These are phyloP conservation scores for Exophiala sp. DNA, from an alignment of 2,329 filamentous ascomycete genomes.

Conservation along the genomic window DNA sequence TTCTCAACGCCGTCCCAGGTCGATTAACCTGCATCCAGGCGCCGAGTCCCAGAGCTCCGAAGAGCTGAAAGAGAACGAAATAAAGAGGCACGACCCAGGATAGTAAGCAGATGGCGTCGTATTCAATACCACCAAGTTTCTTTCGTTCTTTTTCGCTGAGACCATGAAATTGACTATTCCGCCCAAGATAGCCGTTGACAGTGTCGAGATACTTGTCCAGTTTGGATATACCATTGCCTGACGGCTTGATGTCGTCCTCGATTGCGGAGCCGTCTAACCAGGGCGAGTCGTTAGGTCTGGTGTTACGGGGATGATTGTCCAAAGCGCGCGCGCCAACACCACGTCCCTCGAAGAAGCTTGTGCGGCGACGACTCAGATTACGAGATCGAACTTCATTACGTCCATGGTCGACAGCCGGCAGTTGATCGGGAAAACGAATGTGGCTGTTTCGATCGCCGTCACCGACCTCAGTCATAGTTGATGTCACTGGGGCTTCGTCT, in stretches of 20 bases:
- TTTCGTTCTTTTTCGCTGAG: conserved; percentile 40
- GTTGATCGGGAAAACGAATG: conserved; percentile 15
- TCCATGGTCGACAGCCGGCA: conserved; percentile 6
- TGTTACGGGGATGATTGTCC: conserved; percentile 22
- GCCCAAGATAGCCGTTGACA: conserved; percentile 34
- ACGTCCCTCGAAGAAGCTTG: conserved; percentile 21
- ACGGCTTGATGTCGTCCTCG: conserved; percentile 2
- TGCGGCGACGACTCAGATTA: conserved; percentile 3
- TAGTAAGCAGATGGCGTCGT: conserved; percentile 35
- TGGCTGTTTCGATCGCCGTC: conserved; percentile 3
- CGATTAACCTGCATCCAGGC: conserved; percentile 43
- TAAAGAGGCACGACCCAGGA: conserved; percentile 37
- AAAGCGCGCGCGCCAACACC: conserved; percentile 23
- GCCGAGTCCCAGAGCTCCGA: conserved; percentile 43
- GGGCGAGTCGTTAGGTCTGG: conserved; percentile 4
- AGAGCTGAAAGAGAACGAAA: conserved; percentile 43
- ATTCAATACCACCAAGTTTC: conserved; percentile 44
- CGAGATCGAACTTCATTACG: conserved; percentile 1
- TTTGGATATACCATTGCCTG: background rate
- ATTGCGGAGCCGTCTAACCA: background rate
- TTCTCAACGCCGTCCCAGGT: conserved; percentile 19
- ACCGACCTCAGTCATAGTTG: background rate
- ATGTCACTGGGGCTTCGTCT: background rate
- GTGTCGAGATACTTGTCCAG: conserved; percentile 24
- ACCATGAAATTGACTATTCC: conserved; percentile 51